Base-by-base conservation (phyloP, 495 filamentous ascomycete species). In the Xylaria longipes region DNA sequence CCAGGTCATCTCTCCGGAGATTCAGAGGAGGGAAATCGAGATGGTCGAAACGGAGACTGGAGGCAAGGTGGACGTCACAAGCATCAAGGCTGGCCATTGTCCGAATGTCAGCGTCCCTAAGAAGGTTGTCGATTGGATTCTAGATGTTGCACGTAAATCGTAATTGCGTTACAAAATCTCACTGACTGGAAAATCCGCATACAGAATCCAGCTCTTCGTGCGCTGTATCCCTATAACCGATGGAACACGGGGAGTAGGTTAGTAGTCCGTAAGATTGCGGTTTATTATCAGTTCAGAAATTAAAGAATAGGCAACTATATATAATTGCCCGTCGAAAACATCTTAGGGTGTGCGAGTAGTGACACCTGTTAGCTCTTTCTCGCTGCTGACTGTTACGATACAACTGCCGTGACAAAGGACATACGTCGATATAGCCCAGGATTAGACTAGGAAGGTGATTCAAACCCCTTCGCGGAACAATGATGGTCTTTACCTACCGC, bases 1-100 rank as follows among this genome's bases (percentile, higher is more conserved):
- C 73, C 41, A 73, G n/a, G 77, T 82, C 14, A 79, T 85, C 71
- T 75, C 76, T 0, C 37, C 79, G 2, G 39, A 70, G 15, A 69
- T 71, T 2, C 86, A 88, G 77, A 82, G 78, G 66, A 68, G 62
- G 0, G 69, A 56, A 29, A 77, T 82, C 48, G 75, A 76, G 61
- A 79, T 81, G 69, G 69, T 83, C 12, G 76, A 81, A 61, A 71
- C 56, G 35, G 76, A 71, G 68, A 77, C 71, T 54, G 79, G 76
- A 22, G 77, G 61, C n/a, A 77, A 79, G 68, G 80, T 83, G 15
- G 79, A 83, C 63, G 74, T 83, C 6, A 77, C 71, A 1, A 69
- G 50, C 67, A 61, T 79, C 37, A 66, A 76, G 14, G 66, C 71
- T 27, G 79, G 78, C 1, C 80, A 83, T 71, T 73, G 70, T 25